Evolutionary conservation across 805 yeast species (phyloP).

Genomic region (Limtongia smithiae): DNA sequence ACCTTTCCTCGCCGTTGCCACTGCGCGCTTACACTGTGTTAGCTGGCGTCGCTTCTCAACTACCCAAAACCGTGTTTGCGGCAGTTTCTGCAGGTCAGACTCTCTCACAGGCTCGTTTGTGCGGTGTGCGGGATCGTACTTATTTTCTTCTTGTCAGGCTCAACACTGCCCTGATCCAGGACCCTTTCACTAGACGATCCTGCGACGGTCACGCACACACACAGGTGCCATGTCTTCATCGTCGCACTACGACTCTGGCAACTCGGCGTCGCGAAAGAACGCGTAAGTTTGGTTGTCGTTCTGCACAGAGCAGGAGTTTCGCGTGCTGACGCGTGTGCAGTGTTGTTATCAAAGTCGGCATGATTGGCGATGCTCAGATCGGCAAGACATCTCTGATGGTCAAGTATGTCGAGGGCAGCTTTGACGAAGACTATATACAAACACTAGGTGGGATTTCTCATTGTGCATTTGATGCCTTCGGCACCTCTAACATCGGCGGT

Average conservation of each 20-base stretch:
- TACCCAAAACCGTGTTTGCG: no score
- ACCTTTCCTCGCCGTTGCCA: no score
- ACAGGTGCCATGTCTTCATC: background rate
- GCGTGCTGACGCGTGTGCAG: conserved; percentile 18
- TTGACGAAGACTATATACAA: conserved; percentile 87
- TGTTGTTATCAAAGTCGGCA: conserved; percentile 69
- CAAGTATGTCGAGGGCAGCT: conserved; percentile 91
- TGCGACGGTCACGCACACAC: background rate
- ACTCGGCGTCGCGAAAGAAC: background rate
- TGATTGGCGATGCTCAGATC: conserved; percentile 92
- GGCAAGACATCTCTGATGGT: conserved; percentile 97
- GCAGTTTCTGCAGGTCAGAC: no score
- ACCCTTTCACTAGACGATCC: background rate
- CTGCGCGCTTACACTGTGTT: no score
- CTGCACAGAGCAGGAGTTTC: no score
- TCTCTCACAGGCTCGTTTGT: no score
- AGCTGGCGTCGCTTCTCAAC: no score
- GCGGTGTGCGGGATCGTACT: no score
- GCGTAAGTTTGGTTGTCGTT: conserved; percentile 1
- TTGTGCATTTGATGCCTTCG: background rate
- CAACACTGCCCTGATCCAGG: background rate
- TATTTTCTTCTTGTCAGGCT: no score
- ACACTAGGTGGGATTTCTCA: conserved; percentile 43
- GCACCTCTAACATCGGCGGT: conserved; percentile 32
- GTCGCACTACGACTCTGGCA: conserved; percentile 6